Evolutionary conservation across 208 protist species (phyloP).

Genomic region (Trypanosoma grayi): DNA sequence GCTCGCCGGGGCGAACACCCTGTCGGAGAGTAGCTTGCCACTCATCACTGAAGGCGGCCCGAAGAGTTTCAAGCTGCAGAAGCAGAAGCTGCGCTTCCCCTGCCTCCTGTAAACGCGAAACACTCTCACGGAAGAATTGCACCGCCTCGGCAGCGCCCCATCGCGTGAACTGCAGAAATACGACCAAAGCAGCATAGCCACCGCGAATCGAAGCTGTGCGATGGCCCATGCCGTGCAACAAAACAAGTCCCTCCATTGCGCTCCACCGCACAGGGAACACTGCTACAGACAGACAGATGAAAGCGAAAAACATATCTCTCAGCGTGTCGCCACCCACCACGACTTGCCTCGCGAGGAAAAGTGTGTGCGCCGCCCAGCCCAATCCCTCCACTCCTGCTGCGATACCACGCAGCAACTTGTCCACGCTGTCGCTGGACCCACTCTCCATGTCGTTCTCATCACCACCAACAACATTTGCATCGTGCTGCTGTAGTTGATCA

Average conservation of each 20-base stretch:
- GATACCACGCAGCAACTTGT: slow-evolving; percentile 3
- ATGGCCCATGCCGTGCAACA: slow-evolving; percentile 12
- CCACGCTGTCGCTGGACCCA: neutral
- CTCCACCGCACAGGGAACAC: neutral
- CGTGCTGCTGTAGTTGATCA: neutral
- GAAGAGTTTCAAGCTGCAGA: slow-evolving; percentile 9
- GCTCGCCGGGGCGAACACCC: neutral
- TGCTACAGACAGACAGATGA: slow-evolving; percentile 15
- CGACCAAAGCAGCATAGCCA: slow-evolving; percentile 19
- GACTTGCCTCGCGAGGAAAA: neutral
- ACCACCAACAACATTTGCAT: neutral
- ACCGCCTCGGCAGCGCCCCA: neutral
- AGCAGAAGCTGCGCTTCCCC: neutral
- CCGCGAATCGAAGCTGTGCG: slow-evolving; percentile 10
- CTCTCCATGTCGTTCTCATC: neutral
- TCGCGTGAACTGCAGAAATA: slow-evolving; percentile 8
- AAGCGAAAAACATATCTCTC: slow-evolving; percentile 6
- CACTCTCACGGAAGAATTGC: neutral
- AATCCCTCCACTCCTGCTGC: neutral
- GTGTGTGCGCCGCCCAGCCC: slow-evolving; percentile 1
- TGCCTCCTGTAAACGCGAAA: neutral
- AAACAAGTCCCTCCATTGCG: slow-evolving; percentile 11
- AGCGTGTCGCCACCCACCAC: neutral
- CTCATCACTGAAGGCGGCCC: slow-evolving; percentile 20
- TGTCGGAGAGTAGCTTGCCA: slow-evolving; percentile 7